Percentiles rank a stretch among this genome's conserved stretches.
Evolutionary conservation across 2,329 filamentous ascomycete species (phyloP).

Genomic region (Fusarium sarcochroum): DNA sequence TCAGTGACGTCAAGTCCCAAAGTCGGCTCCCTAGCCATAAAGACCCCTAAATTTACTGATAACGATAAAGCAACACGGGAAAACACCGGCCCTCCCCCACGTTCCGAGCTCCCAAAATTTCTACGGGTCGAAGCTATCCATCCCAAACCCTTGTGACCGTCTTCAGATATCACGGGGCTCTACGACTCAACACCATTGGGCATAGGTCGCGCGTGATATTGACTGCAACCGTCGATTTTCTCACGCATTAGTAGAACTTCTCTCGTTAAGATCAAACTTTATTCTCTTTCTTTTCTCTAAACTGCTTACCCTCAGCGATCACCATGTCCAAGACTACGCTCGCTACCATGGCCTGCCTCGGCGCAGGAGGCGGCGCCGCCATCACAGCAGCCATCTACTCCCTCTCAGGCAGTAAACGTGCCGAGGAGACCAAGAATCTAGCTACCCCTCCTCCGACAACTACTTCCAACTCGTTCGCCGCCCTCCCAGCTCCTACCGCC

Average conservation of each 20-base stretch:
- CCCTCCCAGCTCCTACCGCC: slow-evolving; percentile 48
- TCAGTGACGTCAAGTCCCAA: slow-evolving; percentile 32
- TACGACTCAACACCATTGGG: slow-evolving; percentile 34
- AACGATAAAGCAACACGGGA: slow-evolving; percentile 26
- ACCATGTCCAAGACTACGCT: slow-evolving; percentile 84
- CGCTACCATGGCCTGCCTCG: slow-evolving; percentile 80
- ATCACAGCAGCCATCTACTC: slow-evolving; percentile 78
- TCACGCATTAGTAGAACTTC: neutral
- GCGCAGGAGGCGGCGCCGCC: slow-evolving; percentile 82
- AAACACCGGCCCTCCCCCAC: slow-evolving; percentile 41
- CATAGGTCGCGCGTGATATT: slow-evolving; percentile 27
- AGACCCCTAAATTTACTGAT: slow-evolving; percentile 34
- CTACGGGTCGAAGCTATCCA: slow-evolving; percentile 22
- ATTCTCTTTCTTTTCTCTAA: slow-evolving; percentile 2
- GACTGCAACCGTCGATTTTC: neutral
- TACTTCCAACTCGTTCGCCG: slow-evolving; percentile 49
- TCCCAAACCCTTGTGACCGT: slow-evolving; percentile 31
- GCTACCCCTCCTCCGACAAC: slow-evolving; percentile 51
- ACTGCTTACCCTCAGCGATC: neutral
- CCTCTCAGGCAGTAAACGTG: slow-evolving; percentile 65
- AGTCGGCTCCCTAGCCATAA: neutral
- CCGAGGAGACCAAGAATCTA: slow-evolving; percentile 53
- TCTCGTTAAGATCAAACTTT: slow-evolving; percentile 8
- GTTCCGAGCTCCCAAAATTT: slow-evolving; percentile 42
- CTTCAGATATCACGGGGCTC: slow-evolving; percentile 35